Evolutionary conservation across 805 yeast genomes (phyloP), one percentile per base, ranked within the genome.

Genomic region (Candida oleophila): DNA sequence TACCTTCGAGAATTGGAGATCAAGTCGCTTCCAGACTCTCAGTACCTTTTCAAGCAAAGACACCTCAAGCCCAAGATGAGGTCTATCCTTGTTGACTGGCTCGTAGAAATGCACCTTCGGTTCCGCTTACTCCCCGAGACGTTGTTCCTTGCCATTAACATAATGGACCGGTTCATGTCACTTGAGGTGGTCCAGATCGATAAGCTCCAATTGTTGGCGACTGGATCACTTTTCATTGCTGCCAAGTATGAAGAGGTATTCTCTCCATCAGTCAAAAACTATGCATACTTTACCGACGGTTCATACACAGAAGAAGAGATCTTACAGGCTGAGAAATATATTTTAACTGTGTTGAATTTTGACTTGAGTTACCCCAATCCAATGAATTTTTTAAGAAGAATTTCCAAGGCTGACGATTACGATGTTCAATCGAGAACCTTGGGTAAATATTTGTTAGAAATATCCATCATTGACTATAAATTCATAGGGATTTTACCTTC

Each of bases 211-310:
- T 75, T 90, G 50, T 74, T 89, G 45, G 96, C 96, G 3, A 87
- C 94, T 1, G 88, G 96, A 1, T 77, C 91, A 11, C 69, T 91
- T 47, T 88, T 89, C 65, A 85, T 89, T 50, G 96, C 97, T 36
- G 95, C 97, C 14, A 90, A 90, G 66, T 88, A 87, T 64, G 97
- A 91, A 69, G 97, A 91, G 68, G 95, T 91, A 22, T 86, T 83
- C 61, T 77, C 89, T 9, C 97, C 97, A 9, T 83, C 91, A 32
- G 84, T 91, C 25, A 80, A 84, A 49, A 87, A 88, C 64, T 91
- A 88, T 62, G 87, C 96, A 2, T 87, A 86, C 61, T 88, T 88
- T 48, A 88, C 96, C 21, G 96, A 88, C 64, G 92, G 92, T 41
- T 87, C 89, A 2, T 87, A 83, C 59, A 77, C 85, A 14, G 90